Conservation (phyloP, 805 yeast species). For the Wickerhamiella parazyma region DNA sequence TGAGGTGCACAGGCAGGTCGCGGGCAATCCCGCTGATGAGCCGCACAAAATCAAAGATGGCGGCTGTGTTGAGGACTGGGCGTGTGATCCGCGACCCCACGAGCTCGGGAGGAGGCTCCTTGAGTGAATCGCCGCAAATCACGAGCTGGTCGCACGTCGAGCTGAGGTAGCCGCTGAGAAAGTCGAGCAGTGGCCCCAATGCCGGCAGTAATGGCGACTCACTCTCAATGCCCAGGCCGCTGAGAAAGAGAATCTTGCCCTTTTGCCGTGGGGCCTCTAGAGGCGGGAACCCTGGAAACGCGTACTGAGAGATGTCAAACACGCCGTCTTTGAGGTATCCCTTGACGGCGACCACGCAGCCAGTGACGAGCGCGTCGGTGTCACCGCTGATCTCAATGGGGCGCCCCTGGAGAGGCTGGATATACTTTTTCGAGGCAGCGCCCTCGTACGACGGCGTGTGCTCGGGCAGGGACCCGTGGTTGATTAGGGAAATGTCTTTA, state of each 20-base stretch:
- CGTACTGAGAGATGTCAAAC: slow-evolving; percentile 70
- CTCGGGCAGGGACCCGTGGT: slow-evolving; percentile 17
- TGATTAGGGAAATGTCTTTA: slow-evolving; percentile 48
- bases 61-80: slow-evolving; percentile 13
- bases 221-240: slow-evolving; percentile 55
- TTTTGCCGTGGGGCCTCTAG: slow-evolving; percentile 9
- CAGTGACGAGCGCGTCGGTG: slow-evolving; percentile 55
- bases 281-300: slow-evolving; percentile 46
- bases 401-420: slow-evolving; percentile 94
- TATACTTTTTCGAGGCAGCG: slow-evolving; percentile 40
- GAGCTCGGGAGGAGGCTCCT: slow-evolving; percentile 21
- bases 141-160: slow-evolving; percentile 34
- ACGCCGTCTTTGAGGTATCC: slow-evolving; percentile 63
- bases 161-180: slow-evolving; percentile 57
- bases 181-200: slow-evolving; percentile 48
- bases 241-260: slow-evolving; percentile 48
- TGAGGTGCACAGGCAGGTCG: slow-evolving; percentile 53
- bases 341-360: slow-evolving; percentile 70
- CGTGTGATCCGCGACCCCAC: slow-evolving; percentile 17
- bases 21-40: slow-evolving; percentile 43
- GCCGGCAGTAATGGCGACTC: slow-evolving; percentile 24
- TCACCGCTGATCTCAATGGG: slow-evolving; percentile 31
- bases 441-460: slow-evolving; percentile 25
- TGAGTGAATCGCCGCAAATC: slow-evolving; percentile 61
- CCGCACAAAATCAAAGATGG: slow-evolving; percentile 33